Base-by-base conservation (phyloP, 495 filamentous ascomycete species). In the Aspergillus sclerotioniger region DNA sequence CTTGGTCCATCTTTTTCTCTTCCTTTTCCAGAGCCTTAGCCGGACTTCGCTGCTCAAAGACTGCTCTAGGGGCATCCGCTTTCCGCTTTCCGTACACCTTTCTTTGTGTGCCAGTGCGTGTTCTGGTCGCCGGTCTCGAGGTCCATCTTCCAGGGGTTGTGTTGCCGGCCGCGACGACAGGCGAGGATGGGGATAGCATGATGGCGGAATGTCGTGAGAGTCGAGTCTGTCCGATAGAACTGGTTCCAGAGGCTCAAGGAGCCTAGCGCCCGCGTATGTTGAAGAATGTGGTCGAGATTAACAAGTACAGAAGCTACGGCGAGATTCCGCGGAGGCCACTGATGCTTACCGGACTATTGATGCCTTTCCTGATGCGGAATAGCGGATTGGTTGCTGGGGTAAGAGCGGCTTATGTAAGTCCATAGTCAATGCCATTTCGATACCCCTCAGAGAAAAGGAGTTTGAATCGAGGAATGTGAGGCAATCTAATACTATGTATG, bases 41-140 rank as follows among this genome's bases (percentile, higher is more conserved):
- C 3, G 75, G 76, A 46, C 75, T 78, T 17, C 63, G 58, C 41
- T 76, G 62, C 8, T 76, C 75, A 32, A 79, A 73, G 0, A 78
- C 73, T 6, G 76, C 74, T 29, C 71, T 63, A 1, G 76, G 65
- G 2, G 76, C 73, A 63, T 75, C 72, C 20, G 58, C 71, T 45
- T 59, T 72, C 48, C 73, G 66, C 50, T 79, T 79, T 9, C 76
- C 76, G 35, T 79, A 79, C 15, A 79, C 76, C 57, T 62, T 68
- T 51, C 65, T 66, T 46, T 71, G 71, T 8, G 66, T 58, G 17
- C 65, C 59, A 1, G 67, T 66, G 35, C 64, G 64, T 52, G 59
- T 58, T 35, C 55, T 70, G 32, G 55, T 41, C 33, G 54, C 54
- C 46, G 62, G 43, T 62, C 64, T 67, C 37, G 62, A 20, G 21